These are phyloP conservation scores for Amanita pallidorosea DNA, from an alignment of 768 basidiomycete genomes.

Conservation along the genomic window DNA sequence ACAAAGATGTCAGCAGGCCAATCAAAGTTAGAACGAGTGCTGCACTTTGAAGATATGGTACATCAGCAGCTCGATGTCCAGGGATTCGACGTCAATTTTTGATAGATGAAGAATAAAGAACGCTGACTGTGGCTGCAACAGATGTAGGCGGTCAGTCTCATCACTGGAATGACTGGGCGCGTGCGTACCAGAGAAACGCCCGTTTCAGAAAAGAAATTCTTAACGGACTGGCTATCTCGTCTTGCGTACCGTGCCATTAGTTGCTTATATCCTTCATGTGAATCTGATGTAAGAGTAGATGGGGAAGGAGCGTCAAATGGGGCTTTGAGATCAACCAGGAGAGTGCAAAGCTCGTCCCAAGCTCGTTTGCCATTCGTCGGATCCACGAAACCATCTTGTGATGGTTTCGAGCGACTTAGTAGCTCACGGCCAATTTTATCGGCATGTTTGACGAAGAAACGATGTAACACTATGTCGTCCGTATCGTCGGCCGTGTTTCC, in stretches of 20 bases:
- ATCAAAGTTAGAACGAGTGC: background rate
- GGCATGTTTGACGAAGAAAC: slow-evolving; percentile 76
- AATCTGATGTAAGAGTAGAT: slow-evolving; percentile 32
- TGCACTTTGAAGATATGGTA: slow-evolving; percentile 68
- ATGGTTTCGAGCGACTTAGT: slow-evolving; percentile 56
- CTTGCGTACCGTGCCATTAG: slow-evolving; percentile 56
- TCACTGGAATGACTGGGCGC: slow-evolving; percentile 5
- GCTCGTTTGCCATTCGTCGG: slow-evolving; percentile 63
- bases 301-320: slow-evolving; percentile 56
- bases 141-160: background rate
- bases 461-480: slow-evolving; percentile 72
- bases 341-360: slow-evolving; percentile 73
- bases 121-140: slow-evolving; percentile 30
- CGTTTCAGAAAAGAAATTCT: slow-evolving; percentile 55
- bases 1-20: slow-evolving; percentile 22
- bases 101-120: slow-evolving; percentile 58
- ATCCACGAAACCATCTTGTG: slow-evolving; percentile 43
- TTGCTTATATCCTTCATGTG: slow-evolving; percentile 58
- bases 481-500: slow-evolving; percentile 76
- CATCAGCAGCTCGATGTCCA: slow-evolving; percentile 71
- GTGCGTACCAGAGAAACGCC: slow-evolving; percentile 29
- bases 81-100: slow-evolving; percentile 65
- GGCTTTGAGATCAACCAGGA: slow-evolving; percentile 70
- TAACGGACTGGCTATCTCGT: slow-evolving; percentile 49
- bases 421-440: slow-evolving; percentile 85